Percentiles rank a stretch among this genome's conserved stretches.
phyloP scores from a whole-genome alignment of 2,329 filamentous ascomycete genomes.

The Emergomyces pasteurianus region DNA sequence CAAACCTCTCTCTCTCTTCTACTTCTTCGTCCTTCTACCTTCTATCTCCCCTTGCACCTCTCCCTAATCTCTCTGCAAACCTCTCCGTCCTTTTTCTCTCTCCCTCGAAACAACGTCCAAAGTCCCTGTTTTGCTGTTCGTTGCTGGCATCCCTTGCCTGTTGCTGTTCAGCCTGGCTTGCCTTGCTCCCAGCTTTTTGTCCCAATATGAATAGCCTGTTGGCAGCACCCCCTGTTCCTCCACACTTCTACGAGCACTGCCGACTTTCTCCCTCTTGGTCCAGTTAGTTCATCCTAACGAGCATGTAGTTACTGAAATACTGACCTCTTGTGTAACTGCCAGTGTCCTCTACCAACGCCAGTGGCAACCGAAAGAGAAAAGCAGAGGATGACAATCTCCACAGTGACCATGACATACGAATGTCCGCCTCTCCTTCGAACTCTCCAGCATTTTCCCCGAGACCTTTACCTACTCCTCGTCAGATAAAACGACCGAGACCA shows the following conservation, averaged over 20 bases:
- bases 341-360: conserved; percentile 30
- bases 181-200: neutral
- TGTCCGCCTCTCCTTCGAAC: conserved; percentile 76
- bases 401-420: conserved; percentile 58
- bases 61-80: conserved; percentile 18
- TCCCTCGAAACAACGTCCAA: conserved; percentile 8
- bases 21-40: conserved; percentile 12
- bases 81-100: conserved; percentile 8
- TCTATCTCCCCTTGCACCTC: conserved; percentile 16
- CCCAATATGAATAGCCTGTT: conserved; percentile 50
- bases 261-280: conserved; percentile 48
- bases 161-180: conserved; percentile 16
- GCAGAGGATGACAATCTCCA: conserved; percentile 54
- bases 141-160: conserved; percentile 2
- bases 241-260: conserved; percentile 50
- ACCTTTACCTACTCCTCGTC: conserved; percentile 53
- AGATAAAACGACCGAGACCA: conserved; percentile 54
- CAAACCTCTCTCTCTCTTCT: neutral
- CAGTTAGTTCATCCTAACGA: conserved; percentile 36
- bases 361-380: conserved; percentile 64
- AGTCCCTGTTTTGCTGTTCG: neutral
- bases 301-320: neutral
- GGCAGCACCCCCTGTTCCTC: conserved; percentile 46
- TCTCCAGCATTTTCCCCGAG: conserved; percentile 66
- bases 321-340: conserved; percentile 10